Percentiles rank a stretch among this genome's conserved stretches.
Conservation (phyloP, 2,329 filamentous ascomycete genomes). For the Colletotrichum liaoningense region DNA sequence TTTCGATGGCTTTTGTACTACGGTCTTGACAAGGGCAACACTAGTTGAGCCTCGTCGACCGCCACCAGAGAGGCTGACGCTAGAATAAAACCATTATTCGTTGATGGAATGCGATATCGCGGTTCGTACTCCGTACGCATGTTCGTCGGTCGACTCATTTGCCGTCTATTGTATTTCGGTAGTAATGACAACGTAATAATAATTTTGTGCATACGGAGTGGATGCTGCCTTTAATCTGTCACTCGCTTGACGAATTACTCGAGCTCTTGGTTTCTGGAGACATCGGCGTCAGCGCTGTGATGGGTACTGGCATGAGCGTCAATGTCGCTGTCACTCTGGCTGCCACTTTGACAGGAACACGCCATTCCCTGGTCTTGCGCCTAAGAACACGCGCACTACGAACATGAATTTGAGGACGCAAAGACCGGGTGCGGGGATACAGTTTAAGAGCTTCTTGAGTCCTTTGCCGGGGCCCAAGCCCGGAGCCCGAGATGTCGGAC, state of each 20-base stretch:
- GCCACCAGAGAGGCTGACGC: neutral
- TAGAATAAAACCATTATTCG: neutral
- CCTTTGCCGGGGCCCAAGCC: slow-evolving; percentile 9
- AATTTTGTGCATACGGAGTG: slow-evolving; percentile 28
- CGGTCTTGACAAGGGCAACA: neutral
- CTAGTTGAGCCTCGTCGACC: neutral
- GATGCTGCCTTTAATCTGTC: slow-evolving; percentile 23
- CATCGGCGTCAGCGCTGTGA: neutral
- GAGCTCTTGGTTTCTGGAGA: slow-evolving; percentile 9
- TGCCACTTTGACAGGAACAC: slow-evolving; percentile 3
- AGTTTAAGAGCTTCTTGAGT: neutral
- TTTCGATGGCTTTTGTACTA: neutral
- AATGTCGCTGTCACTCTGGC: neutral
- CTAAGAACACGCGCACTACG: neutral
- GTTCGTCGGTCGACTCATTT: neutral
- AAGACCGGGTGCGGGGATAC: slow-evolving; percentile 3
- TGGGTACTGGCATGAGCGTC: slow-evolving; percentile 10
- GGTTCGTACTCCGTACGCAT: neutral
- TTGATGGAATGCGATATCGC: neutral
- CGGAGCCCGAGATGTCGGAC: slow-evolving; percentile 23
- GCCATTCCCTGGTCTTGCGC: neutral
- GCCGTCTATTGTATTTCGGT: neutral
- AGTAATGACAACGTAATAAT: slow-evolving; percentile 9
- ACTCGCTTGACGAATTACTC: slow-evolving; percentile 34
- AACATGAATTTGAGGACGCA: neutral